Conservation (phyloP, 2,329 filamentous ascomycete species). For the Macroventuria anomochaeta region DNA sequence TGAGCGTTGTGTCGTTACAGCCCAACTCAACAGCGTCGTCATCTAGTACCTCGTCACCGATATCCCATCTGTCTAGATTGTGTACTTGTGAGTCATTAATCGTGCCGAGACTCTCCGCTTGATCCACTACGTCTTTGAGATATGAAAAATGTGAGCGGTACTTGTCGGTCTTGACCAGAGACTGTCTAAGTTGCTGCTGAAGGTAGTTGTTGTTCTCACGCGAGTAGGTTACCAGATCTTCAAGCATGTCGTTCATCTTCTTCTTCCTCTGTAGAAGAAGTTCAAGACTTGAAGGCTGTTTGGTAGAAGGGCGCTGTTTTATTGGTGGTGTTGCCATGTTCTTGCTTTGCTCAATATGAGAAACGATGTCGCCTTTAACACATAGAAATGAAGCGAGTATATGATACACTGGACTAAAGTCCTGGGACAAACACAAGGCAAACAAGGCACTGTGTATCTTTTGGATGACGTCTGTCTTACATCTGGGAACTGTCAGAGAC, state of each 20-base stretch:
- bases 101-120: not conserved
- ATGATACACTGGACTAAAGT: too few species aligned
- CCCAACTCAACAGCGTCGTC: not conserved
- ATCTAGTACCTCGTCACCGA: slow-evolving; percentile 1
- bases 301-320: not conserved
- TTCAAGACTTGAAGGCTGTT: not conserved
- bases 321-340: not conserved
- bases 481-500: too few species aligned
- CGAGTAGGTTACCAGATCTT: too few species aligned
- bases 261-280: not conserved
- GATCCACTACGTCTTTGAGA: not conserved
- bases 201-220: too few species aligned
- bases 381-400: too few species aligned
- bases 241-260: not conserved
- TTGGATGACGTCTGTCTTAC: too few species aligned
- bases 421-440: too few species aligned
- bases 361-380: too few species aligned
- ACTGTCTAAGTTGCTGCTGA: too few species aligned
- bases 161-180: too few species aligned
- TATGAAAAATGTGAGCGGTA: not conserved
- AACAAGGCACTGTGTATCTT: too few species aligned
- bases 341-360: too few species aligned
- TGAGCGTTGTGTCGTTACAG: not conserved
- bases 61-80: not conserved
- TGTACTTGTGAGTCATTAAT: not conserved